These are phyloP conservation scores for Aspergillus taichungensis DNA, from an alignment of 495 filamentous ascomycete genomes.

Conservation along the genomic window DNA sequence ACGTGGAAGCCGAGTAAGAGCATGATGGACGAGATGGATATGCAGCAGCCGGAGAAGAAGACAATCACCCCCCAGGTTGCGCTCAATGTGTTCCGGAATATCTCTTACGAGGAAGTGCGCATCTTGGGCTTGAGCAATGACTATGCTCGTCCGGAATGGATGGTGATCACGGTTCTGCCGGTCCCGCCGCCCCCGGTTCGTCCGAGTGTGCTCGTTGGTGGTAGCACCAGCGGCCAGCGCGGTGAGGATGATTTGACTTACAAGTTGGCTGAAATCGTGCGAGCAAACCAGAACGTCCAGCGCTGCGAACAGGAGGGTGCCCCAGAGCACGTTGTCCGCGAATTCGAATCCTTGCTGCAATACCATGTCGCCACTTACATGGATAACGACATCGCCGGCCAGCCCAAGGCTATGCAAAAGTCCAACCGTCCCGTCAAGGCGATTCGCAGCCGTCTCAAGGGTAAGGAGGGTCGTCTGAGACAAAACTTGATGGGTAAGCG, in stretches of 20 bases:
- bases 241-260: conserved; percentile 98
- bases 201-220: conserved; percentile 91
- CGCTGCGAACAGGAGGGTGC: conserved; percentile 82
- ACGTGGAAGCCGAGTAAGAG: conserved; percentile 70
- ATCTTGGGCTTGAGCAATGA: conserved; percentile 87
- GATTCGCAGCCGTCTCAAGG: conserved; percentile 91
- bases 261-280: conserved; percentile 96
- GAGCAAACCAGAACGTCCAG: conserved; percentile 89
- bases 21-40: conserved; percentile 53
- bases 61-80: conserved; percentile 75
- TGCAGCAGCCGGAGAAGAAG: conserved; percentile 70
- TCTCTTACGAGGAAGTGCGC: conserved; percentile 66
- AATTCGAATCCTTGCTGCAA: conserved; percentile 88
- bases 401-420: conserved; percentile 93
- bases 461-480: conserved; percentile 93
- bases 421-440: conserved; percentile 92
- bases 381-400: conserved; percentile 97
- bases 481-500: conserved; percentile 99
- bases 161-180: conserved; percentile 90
- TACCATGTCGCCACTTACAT: conserved; percentile 98
- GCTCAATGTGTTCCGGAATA: conserved; percentile 74
- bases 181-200: conserved; percentile 94
- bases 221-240: conserved; percentile 74
- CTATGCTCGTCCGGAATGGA: conserved; percentile 95
- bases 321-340: conserved; percentile 75